Base-by-base conservation (phyloP, 2,329 filamentous ascomycete species). In the Colletotrichum chlorophyti region DNA sequence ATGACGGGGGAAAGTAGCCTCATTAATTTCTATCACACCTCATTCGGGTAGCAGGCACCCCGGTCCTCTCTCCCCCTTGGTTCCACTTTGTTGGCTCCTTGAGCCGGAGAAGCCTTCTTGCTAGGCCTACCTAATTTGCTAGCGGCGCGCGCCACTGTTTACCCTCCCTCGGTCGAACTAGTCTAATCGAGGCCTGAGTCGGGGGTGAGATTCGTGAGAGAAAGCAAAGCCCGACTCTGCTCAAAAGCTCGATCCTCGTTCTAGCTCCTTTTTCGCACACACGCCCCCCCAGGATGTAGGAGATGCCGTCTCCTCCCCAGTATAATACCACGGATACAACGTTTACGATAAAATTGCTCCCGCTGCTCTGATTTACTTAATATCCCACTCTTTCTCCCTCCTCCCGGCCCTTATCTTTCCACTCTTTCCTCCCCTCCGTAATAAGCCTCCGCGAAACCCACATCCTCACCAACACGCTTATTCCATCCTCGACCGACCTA, bases 111-210 rank as follows among this genome's bases (percentile, higher is more conserved):
- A 47, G 40, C 42, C 29, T 11, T 15, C 47, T 15, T 24, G 37
- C 10, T 23, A 17, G 41, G 23, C 23, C 46, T 37, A 32, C 17
- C 47, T 14, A 40, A 49, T 49, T 49, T 38, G 26, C 55, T 42
- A 59, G 55, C 51, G 55, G 43, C 55, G 42, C 15, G 51, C 55
- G 55, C 55, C 55, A 59, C 55, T 46, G 29, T 48, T 55, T 38
- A 24, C 26, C 55, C 51, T 51, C 10, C 37, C 55, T 55, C 31
- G 55, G 55, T n/a, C n/a, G n/a, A n/a, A n/a, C n/a, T n/a, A n/a
- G n/a, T 19, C 43, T 59, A 59, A 51, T 59, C 49, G 43, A 24
- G 31, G 42, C 15, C 34, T 12, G 11, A 23, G 26, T 31, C 38
- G 50, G 37, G n/a, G 14, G 23, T 31, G n/a, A n/a, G n/a, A n/a